Evolutionary conservation across 768 basidiomycete species (phyloP), one percentile per base, ranked within the genome.

Genomic region (Leccinum truebloodii): DNA sequence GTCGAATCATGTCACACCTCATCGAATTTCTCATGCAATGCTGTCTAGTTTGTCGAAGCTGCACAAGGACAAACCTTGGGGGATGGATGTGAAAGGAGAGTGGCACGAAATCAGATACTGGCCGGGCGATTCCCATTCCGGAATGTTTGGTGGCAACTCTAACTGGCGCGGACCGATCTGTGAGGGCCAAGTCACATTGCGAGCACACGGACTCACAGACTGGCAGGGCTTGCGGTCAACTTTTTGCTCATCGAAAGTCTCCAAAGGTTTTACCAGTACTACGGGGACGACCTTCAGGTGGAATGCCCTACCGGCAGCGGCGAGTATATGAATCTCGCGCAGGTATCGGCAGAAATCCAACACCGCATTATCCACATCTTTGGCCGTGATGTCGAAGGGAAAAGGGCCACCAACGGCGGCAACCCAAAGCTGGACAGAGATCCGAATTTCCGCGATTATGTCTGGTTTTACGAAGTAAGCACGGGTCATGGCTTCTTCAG

Each of bases 351-450:
- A 69, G 97, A 99, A 75, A 95, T 99, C 58, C 97, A 98, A 74
- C 96, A 98, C 71, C 89, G 97, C n/a, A 87, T 98, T 63, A 99
- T 98, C 58, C 95, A 98, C 74, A 94, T 99, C 67, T 99, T 99
- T 69, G 88, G 92, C n/a, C 86, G 95, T 28, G 96, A 99, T 71
- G 74, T 84, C 63, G 83, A 92, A 61, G 95, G 95, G 10, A 83
- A 85, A 62, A 82, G 97, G 44, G 95, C 97, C 0, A 90, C 89
- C 18, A 98, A 99, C 70, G 97, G 95, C 20, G 94, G 94, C 7
- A 90, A 90, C 69, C 80, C 84, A 37, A 91, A 88, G 72, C 77
- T 99, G 64, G 92, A 99, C 74, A 80, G 83, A 59, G 97, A 99
- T 73, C 94, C 95, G 16, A 84, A 97, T 78, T 99, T 98, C 85